Conservation (phyloP, 106 monocot genomes). For the Phalaenopsis equestris region DNA sequence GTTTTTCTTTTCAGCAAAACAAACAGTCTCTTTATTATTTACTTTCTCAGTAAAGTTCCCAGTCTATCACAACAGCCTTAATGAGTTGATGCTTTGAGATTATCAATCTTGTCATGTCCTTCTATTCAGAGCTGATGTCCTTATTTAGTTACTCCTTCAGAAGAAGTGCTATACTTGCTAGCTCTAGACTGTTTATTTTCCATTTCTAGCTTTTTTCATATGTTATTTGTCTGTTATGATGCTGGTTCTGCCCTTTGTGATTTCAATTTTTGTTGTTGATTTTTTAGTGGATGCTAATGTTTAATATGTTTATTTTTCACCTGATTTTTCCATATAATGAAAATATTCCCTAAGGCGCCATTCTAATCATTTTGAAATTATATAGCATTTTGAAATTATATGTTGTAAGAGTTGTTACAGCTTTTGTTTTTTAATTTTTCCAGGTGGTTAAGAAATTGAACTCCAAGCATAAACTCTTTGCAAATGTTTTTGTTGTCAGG, state of each 20-base stretch:
- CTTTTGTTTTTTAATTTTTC: not conserved
- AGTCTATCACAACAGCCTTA: too few relatives aligned
- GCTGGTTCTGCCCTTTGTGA: not conserved
- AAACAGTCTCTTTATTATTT: too few relatives aligned
- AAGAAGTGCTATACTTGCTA: not conserved
- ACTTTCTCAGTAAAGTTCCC: too few relatives aligned
- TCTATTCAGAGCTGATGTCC: not conserved
- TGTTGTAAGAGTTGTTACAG: not conserved
- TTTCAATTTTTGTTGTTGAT: not conserved
- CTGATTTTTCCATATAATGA: not conserved
- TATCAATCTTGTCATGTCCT: not conserved
- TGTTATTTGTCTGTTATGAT: not conserved
- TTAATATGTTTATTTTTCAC: conserved; percentile 2
- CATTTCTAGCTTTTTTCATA: not conserved
- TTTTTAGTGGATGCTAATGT: not conserved
- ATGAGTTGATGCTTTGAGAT: too few relatives aligned
- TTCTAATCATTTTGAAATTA: not conserved
- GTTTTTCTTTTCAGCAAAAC: too few relatives aligned
- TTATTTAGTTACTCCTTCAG: not conserved
- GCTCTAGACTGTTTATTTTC: not conserved
- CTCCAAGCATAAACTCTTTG: conserved; percentile 27
- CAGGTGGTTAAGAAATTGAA: conserved; percentile 30
- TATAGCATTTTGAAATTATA: not conserved
- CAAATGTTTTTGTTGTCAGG: conserved; percentile 55
- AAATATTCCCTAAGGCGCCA: not conserved